phyloP scores from a whole-genome alignment of 139 green algal species.

The Chlamydomonas urium region DNA sequence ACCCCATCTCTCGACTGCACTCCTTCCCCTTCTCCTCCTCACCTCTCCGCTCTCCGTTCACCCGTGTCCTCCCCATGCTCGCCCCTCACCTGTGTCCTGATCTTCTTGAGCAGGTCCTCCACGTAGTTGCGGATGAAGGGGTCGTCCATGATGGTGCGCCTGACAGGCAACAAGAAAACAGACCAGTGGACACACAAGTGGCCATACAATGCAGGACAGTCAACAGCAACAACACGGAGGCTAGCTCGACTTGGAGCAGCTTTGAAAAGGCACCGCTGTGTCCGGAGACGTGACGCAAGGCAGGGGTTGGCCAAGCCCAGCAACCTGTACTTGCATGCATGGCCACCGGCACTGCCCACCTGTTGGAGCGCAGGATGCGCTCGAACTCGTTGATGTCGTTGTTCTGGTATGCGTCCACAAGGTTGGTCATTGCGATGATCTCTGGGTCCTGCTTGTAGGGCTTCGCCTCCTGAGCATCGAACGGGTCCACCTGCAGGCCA shows the following conservation, averaged over 20 bases:
- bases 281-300: too few relatives aligned
- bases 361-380: slow-evolving; percentile 75
- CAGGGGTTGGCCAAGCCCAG: too few relatives aligned
- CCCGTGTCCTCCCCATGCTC: too few relatives aligned
- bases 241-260: neutral
- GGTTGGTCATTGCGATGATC: slow-evolving; percentile 91
- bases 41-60: too few relatives aligned
- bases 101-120: slow-evolving; percentile 92
- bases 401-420: slow-evolving; percentile 93
- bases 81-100: slow-evolving; percentile 83
- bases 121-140: slow-evolving; percentile 95
- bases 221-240: too few relatives aligned
- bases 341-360: too few relatives aligned
- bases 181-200: neutral
- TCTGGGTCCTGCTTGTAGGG: slow-evolving; percentile 87
- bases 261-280: neutral
- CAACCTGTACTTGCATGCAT: too few relatives aligned
- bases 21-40: too few relatives aligned
- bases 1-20: too few relatives aligned
- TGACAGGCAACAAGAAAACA: too few relatives aligned
- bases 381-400: slow-evolving; percentile 95
- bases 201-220: too few relatives aligned
- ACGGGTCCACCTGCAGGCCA: slow-evolving; percentile 68
- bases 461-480: slow-evolving; percentile 91
- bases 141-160: slow-evolving; percentile 91